These are phyloP conservation scores for Eucalyptus pauciflora DNA, from an alignment of 345 rosid genomes.

Conservation along the genomic window DNA sequence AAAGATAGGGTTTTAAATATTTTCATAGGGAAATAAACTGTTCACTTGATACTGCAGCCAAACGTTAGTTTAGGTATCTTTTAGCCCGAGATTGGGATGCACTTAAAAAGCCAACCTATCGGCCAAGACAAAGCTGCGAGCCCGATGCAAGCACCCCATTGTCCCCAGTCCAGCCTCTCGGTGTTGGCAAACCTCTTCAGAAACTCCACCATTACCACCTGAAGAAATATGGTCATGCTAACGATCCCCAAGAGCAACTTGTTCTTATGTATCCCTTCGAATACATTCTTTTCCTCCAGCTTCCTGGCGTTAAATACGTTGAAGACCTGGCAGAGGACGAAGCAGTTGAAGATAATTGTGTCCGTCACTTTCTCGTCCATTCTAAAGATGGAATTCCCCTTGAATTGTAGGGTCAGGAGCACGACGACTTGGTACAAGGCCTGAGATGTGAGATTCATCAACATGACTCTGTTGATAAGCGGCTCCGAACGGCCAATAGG, in stretches of 20 bases:
- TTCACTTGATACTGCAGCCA: too few relatives aligned
- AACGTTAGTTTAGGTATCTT: too few relatives aligned
- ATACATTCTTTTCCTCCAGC: slow-evolving; percentile 66
- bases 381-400: slow-evolving; percentile 40
- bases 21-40: too few relatives aligned
- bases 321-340: slow-evolving; percentile 65
- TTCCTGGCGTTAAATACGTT: slow-evolving; percentile 70
- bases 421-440: slow-evolving; percentile 51
- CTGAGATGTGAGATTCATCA: slow-evolving; percentile 68
- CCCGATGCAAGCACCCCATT: slow-evolving; percentile 47
- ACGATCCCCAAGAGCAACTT: slow-evolving; percentile 46
- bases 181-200: slow-evolving; percentile 62
- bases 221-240: slow-evolving; percentile 37
- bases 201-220: slow-evolving; percentile 67
- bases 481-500: slow-evolving; percentile 61
- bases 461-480: slow-evolving; percentile 60
- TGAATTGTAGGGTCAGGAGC: slow-evolving; percentile 53
- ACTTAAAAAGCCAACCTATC: too few relatives aligned
- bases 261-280: slow-evolving; percentile 50
- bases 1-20: too few relatives aligned
- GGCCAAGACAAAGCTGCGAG: too few relatives aligned
- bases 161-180: slow-evolving; percentile 51
- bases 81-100: too few relatives aligned
- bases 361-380: slow-evolving; percentile 39
- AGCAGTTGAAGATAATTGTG: slow-evolving; percentile 60